Evolutionary conservation across 140 eudicot genomes (phyloP), one percentile per base, ranked within the genome.

Genomic region (Oenanthe javanica): DNA sequence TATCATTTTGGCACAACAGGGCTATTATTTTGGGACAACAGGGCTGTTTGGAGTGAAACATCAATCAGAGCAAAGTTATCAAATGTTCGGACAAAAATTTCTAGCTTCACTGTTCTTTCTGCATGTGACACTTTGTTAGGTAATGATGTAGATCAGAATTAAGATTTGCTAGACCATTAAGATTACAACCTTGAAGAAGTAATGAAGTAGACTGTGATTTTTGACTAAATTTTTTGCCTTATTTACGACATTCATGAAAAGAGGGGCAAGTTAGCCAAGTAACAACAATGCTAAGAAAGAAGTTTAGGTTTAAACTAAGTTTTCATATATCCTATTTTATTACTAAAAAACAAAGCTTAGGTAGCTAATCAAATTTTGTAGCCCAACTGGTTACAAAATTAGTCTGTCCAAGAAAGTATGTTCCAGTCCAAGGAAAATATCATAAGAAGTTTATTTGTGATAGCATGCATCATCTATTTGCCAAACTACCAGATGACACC

Each of bases 401-500:
- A 9, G 18, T 25, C 72, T 4, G 15, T 31, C 16, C 18, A 66
- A 66, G 18, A 11, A 61, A 66, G 72, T 66, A 21, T 21, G 42
- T 19, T 66, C 18, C 19, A 27, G 72, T 66, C 38, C 18, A 27
- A 12, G 42, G 43, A 31, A 25, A 66, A 1, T 27, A 5, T 5
- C 15, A 63, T 1, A 27, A 27, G 21, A 66, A 66, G 36, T n/a
- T 63, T 9, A 63, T 63, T 23, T n/a, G 36, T 8, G 38, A 63
- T 42, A 7, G n/a, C 36, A 72, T 72, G 49, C 76, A 46, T 46
- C 77, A 46, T 79, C 86, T 81, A 91, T 79, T 91, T 91, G 84
- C 83, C 97, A 11, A 94, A 94, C 82, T 91, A 97, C 96, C 97
- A 91, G 70, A 91, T 77, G 81, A 94, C 89, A 47, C 97, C 95